Evolutionary conservation across 495 filamentous ascomycete species (phyloP), one percentile per base, ranked within the genome.

Genomic region (Aspergillus steynii): DNA sequence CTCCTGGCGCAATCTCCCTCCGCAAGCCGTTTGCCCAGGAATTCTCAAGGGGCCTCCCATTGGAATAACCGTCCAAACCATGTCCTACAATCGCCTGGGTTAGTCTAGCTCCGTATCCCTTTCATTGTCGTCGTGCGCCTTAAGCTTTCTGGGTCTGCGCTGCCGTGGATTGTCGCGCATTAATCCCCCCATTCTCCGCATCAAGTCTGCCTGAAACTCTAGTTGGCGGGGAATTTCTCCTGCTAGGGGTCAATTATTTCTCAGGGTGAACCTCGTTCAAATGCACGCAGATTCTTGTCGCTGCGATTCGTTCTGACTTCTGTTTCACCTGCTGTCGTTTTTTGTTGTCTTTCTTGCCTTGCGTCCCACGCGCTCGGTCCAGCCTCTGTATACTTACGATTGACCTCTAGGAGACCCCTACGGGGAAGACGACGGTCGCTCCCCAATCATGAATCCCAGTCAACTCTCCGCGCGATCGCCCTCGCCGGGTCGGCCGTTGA

Each of bases 21-120:
- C 59, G 52, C 63, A 53, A 65, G 37, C 50, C 55, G 31, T 61
- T 60, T 60, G 10, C 59, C 53, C 45, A 68, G 50, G 54, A 67
- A 66, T 63, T 61, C 59, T 49, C 55, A 63, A 68, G 68, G 64
- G 63, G 67, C 60, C 58, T 61, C 65, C 60, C 54, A 64, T 70
- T 64, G 62, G 53, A 59, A 65, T 51, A 62, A 63, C 65, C 61
- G 50, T 60, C 56, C 62, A 56, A 56, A 66, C 60, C 27, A 79
- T 79, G 77, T 72, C 87, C 71, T 90, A 90, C 77, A 89, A 90
- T 82, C 86, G 86, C 58, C 74, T 90, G 81, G 85, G 88, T 86
- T 77, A 78, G 87, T 86, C 61, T 65, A 60, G 56, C 61, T 53
- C 64, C 65, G 61, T 59, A 61, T 61, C 50, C 62, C 60, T 46